phyloP scores from a whole-genome alignment of 192 early-diverging fungal genomes.

The Hyaloraphidium curvatum region DNA sequence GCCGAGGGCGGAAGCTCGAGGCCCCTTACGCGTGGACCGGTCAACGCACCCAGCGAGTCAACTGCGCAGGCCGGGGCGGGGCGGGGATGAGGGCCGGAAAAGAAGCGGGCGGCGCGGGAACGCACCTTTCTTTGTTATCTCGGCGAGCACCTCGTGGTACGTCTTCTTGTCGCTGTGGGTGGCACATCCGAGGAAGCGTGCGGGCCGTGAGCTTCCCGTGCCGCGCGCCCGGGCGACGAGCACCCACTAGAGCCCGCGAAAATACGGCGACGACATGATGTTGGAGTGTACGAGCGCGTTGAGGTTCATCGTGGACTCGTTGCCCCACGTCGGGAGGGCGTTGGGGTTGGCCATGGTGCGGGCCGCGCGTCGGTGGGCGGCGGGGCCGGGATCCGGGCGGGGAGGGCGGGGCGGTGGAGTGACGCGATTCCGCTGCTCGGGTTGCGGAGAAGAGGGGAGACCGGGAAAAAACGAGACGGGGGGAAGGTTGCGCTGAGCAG shows the following conservation, averaged over 20 bases:
- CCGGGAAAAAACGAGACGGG: background rate
- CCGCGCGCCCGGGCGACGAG: background rate
- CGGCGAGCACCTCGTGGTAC: constrained; percentile 56
- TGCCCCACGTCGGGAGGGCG: constrained; percentile 47
- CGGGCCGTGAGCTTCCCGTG: background rate
- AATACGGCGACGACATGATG: constrained; percentile 54
- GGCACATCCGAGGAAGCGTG: background rate
- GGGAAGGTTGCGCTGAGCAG: too few relatives aligned
- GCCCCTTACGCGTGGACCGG: background rate
- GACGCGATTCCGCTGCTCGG: background rate
- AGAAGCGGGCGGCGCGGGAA: too few relatives aligned
- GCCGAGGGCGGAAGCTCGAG: background rate
- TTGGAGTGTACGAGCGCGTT: constrained; percentile 49
- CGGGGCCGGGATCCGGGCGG: too few relatives aligned
- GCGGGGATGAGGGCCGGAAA: too few relatives aligned
- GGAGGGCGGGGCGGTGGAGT: background rate
- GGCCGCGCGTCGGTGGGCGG: too few relatives aligned
- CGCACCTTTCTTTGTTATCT: constrained; percentile 46
- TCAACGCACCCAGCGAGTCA: background rate
- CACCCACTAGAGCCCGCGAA: constrained; percentile 48
- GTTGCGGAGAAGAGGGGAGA: background rate
- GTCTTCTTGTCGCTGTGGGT: constrained; percentile 39
- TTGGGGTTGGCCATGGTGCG: constrained; percentile 20
- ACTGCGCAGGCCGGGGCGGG: background rate
- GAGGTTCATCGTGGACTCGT: constrained; percentile 63